Evolutionary conservation across 2,329 filamentous ascomycete genomes (phyloP).

Genomic region (Cryphonectria carpinicola): DNA sequence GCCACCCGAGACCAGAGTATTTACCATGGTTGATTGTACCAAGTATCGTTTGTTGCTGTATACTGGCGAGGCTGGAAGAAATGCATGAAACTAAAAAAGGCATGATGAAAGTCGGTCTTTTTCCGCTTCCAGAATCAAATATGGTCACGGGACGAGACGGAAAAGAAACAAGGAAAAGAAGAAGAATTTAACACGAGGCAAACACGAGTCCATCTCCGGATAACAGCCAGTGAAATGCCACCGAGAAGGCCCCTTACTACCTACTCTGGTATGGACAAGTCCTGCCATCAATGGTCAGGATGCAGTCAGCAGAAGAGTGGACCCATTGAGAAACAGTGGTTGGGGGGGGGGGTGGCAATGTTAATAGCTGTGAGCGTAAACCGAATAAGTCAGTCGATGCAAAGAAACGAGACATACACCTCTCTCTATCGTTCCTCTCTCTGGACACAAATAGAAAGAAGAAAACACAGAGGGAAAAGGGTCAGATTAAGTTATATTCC

Average conservation of each 20-base stretch:
- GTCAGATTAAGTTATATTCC: background rate
- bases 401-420: no score
- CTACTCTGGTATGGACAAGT: background rate
- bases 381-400: no score
- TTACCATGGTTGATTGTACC: background rate
- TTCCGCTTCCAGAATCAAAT: background rate
- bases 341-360: background rate
- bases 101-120: background rate
- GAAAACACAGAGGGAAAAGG: background rate
- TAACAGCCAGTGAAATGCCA: background rate
- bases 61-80: background rate
- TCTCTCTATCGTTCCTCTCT: no score
- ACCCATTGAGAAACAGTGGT: background rate
- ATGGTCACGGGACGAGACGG: background rate
- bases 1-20: background rate
- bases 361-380: background rate
- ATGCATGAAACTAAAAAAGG: no score
- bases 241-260: background rate
- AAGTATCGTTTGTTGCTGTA: background rate
- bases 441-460: background rate
- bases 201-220: background rate
- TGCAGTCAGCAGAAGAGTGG: background rate
- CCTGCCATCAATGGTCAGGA: background rate
- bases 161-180: background rate
- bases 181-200: background rate